Evolutionary conservation across 495 filamentous ascomycete species (phyloP), one percentile per base, ranked within the genome.

Genomic region (Hypoxylon cercidicola): DNA sequence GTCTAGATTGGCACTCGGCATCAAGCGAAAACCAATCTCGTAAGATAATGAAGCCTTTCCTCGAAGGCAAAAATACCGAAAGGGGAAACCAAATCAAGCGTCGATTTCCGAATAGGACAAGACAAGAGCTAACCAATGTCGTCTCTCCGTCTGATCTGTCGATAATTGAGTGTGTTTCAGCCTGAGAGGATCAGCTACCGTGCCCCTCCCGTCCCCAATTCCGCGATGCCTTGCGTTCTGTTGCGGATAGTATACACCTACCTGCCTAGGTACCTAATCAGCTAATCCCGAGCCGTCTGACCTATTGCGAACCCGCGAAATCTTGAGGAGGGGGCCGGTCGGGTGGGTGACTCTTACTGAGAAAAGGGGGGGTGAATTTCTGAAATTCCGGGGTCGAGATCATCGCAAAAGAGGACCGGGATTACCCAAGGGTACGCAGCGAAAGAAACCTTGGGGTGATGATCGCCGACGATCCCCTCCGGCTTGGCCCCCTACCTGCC

Each of bases 301-400:
- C 40, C 16, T 43, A 19, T 32, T 32, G 30, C 30, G 37, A 52
- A 57, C 51, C 44, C 45, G 34, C 50, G 56, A 66, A 60, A 5
- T 60, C 51, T 60, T 50, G 51, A 56, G 55, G 55, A 34, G 34
- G 20, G 37, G 34, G 62, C n/a, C n/a, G n/a, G n/a, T n/a, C 3
- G 30, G 30, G 30, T 7, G 30, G 30, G 1, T 32, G 30, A 28
- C 25, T 28, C 3, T 28, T 28, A 28, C 7, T 28, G 25, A 28
- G 2, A 48, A 21, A 18, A 25, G n/a, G 50, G 55, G 55, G 55
- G 60, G 52, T 45, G 23, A 56, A 44, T 55, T 28, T 35, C 49
- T 55, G 60, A 45, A 63, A 63, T 63, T 63, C 60, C 45, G 60
- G 60, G 60, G 60, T 63, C 52, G 52, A 63, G 60, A 63, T 63